A percentile compares a stretch with the other conserved stretches of the same genome.
These are phyloP conservation scores for Ambrosiella xylebori DNA, from an alignment of 2,329 filamentous ascomycete species.

Conservation along the genomic window DNA sequence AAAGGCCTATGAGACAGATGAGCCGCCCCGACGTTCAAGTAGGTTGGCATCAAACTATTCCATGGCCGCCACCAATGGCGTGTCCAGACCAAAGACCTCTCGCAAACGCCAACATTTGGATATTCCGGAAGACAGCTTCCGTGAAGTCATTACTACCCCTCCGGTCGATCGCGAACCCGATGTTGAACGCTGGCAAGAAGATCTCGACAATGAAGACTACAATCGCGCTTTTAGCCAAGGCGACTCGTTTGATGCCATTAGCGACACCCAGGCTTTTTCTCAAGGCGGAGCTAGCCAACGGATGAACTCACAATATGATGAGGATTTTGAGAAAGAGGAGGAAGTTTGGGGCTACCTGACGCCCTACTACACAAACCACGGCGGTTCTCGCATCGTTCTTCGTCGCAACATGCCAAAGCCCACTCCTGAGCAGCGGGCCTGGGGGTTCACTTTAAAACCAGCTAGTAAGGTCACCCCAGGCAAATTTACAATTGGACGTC, in stretches of 20 bases:
- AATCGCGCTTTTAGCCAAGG: constrained; percentile 4
- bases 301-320: constrained; percentile 38
- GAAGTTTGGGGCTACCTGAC: constrained; percentile 94
- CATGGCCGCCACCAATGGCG: not conserved
- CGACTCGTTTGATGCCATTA: not conserved
- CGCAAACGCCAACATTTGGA: not conserved
- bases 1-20: constrained; percentile 1
- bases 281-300: constrained; percentile 1
- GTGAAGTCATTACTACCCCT: constrained; percentile 1
- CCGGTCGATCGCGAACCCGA: not conserved
- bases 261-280: constrained; percentile 10
- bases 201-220: constrained; percentile 3
- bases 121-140: not conserved
- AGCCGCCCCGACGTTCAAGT: constrained; percentile 7
- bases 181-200: not conserved
- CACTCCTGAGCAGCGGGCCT: constrained; percentile 10
- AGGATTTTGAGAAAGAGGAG: constrained; percentile 65
- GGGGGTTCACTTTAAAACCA: constrained; percentile 23
- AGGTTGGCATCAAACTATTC: not conserved
- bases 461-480: constrained; percentile 19
- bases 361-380: constrained; percentile 51
- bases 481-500: constrained; percentile 10
- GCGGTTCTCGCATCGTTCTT: constrained; percentile 50
- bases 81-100: not conserved
- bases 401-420: constrained; percentile 52